A percentile compares a stretch with the other conserved stretches of the same genome.
phyloP scores from a whole-genome alignment of 139 green algal genomes.

The Chlamydomonas asymmetrica region DNA sequence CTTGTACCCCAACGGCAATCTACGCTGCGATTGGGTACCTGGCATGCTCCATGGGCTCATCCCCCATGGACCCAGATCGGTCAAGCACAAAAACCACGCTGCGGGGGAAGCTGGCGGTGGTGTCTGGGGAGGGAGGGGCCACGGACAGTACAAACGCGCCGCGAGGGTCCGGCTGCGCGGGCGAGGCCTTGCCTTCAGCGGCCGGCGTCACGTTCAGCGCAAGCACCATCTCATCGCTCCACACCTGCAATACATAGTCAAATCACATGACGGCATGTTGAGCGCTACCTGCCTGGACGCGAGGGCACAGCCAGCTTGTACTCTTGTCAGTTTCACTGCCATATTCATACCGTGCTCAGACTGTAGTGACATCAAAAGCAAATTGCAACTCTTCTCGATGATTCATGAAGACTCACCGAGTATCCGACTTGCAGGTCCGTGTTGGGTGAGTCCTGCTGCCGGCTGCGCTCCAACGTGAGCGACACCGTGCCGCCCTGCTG shows the following conservation, averaged over 20 bases:
- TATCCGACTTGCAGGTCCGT: slow-evolving; percentile 9
- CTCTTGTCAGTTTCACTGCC: no score
- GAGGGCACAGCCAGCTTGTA: no score
- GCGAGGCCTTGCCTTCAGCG: not conserved
- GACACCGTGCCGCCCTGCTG: no score
- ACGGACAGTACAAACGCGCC: slow-evolving; percentile 44
- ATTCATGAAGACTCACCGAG: no score
- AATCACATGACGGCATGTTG: no score
- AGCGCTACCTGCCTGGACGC: no score
- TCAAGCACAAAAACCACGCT: slow-evolving; percentile 65
- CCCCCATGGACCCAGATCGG: slow-evolving; percentile 50
- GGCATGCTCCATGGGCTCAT: slow-evolving; percentile 50
- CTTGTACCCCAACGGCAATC: not conserved
- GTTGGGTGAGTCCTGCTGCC: slow-evolving; percentile 15
- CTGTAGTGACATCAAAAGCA: no score
- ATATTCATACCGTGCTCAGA: no score
- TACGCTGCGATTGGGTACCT: not conserved
- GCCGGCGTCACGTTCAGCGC: slow-evolving; percentile 42
- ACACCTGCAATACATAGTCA: slow-evolving; percentile 36
- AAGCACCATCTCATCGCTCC: slow-evolving; percentile 48
- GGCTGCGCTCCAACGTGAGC: not conserved
- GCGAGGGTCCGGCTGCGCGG: slow-evolving; percentile 30
- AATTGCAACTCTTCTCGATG: no score
- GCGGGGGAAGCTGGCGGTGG: slow-evolving; percentile 39
- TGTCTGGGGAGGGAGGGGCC: slow-evolving; percentile 42